phyloP scores from a whole-genome alignment of 768 basidiomycete genomes.

The Collybiopsis confluens region DNA sequence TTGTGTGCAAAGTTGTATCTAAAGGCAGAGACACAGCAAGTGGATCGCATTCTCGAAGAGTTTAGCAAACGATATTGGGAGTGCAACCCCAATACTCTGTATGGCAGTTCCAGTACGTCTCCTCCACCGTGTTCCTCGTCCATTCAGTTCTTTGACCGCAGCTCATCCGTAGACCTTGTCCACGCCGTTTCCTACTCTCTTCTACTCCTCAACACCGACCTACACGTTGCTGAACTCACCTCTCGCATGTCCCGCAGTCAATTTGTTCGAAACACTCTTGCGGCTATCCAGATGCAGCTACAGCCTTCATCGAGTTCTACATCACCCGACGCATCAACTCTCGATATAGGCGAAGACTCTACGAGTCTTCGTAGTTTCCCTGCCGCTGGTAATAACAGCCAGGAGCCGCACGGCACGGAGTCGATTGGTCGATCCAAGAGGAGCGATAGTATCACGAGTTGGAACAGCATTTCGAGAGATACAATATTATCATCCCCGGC shows the following conservation, averaged over 20 bases:
- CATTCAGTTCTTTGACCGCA: slow-evolving; percentile 6
- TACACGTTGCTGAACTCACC: slow-evolving; percentile 89
- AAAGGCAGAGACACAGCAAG: slow-evolving; percentile 96
- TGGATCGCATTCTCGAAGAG: slow-evolving; percentile 91
- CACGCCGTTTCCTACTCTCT: slow-evolving; percentile 93
- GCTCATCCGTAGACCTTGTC: slow-evolving; percentile 63
- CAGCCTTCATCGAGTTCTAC: slow-evolving; percentile 35
- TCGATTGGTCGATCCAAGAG: slow-evolving; percentile 55
- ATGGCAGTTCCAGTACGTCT: slow-evolving; percentile 79
- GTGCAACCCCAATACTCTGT: slow-evolving; percentile 79
- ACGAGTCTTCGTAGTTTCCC: slow-evolving; percentile 53
- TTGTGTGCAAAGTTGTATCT: slow-evolving; percentile 90
- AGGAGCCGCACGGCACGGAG: slow-evolving; percentile 18
- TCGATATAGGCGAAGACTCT: slow-evolving; percentile 65
- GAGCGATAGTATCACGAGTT: slow-evolving; percentile 81
- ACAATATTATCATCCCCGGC: slow-evolving; percentile 38
- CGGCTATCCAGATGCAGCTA: slow-evolving; percentile 77
- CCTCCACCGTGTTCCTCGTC: not conserved
- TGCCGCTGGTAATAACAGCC: slow-evolving; percentile 50
- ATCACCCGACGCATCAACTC: slow-evolving; percentile 45
- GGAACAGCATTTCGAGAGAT: slow-evolving; percentile 74
- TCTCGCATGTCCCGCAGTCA: slow-evolving; percentile 89
- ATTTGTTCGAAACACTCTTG: slow-evolving; percentile 89
- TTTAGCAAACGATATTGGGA: slow-evolving; percentile 91
- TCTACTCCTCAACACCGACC: slow-evolving; percentile 91